These are phyloP conservation scores for Colletotrichum agaves DNA, from an alignment of 2,329 filamentous ascomycete species.

Conservation along the genomic window DNA sequence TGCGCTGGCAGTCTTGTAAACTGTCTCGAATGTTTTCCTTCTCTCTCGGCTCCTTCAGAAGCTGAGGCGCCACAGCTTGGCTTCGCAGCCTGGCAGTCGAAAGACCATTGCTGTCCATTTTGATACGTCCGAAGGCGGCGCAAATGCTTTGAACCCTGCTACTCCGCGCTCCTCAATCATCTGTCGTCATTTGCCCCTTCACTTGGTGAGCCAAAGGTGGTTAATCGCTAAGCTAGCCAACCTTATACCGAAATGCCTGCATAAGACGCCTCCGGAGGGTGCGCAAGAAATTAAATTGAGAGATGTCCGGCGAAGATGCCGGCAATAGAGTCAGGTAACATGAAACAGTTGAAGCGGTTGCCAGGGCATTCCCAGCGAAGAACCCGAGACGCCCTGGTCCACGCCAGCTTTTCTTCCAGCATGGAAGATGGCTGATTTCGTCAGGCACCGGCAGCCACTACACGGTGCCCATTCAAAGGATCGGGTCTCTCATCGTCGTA, in stretches of 20 bases:
- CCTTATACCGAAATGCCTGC: background rate
- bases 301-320: constrained; percentile 22
- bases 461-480: background rate
- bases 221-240: background rate
- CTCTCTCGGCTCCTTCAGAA: background rate
- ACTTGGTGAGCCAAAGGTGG: background rate
- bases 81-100: background rate
- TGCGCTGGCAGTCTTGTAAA: constrained; percentile 21
- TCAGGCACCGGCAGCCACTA: background rate
- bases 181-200: background rate
- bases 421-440: background rate
- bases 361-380: constrained; percentile 14
- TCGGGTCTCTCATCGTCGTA: constrained; percentile 4
- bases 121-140: background rate
- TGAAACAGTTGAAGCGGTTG: background rate
- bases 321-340: constrained; percentile 12
- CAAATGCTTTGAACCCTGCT: background rate
- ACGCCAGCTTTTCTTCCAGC: constrained; percentile 3
- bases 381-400: background rate
- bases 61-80: background rate
- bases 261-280: background rate
- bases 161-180: background rate
- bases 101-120: background rate
- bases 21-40: background rate
- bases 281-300: background rate